Conservation (phyloP, 1,139 yeast species). For the Blastobotrys arbuscula region DNA sequence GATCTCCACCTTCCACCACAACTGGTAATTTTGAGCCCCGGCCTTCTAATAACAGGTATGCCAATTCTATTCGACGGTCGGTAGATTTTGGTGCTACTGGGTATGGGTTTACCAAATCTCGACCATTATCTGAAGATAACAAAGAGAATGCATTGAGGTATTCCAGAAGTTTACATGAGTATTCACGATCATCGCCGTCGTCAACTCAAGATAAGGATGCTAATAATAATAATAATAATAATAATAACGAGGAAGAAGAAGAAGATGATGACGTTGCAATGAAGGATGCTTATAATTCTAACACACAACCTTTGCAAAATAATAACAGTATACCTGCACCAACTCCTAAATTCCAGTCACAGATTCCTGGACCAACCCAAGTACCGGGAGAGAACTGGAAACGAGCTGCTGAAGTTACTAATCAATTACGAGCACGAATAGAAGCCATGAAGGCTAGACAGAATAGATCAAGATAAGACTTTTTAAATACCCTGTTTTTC, state of each 20-base stretch:
- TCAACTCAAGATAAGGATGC: no score
- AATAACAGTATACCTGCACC: background rate
- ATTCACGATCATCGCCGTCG: constrained; percentile 7
- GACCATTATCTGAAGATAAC: constrained; percentile 12
- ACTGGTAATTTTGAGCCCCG: constrained; percentile 16
- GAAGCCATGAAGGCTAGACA: constrained; percentile 73
- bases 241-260: constrained; percentile 7
- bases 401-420: constrained; percentile 85
- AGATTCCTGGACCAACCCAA: constrained; percentile 7
- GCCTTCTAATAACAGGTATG: constrained; percentile 2
- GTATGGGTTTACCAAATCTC: background rate
- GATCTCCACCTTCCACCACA: constrained; percentile 8
- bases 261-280: constrained; percentile 15
- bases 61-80: constrained; percentile 18
- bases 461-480: constrained; percentile 10
- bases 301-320: constrained; percentile 4
- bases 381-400: constrained; percentile 60
- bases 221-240: background rate
- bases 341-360: constrained; percentile 4
- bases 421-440: constrained; percentile 76
- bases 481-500: constrained; percentile 11
- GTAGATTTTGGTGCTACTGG: constrained; percentile 16
- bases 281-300: constrained; percentile 11
- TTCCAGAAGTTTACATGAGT: constrained; percentile 6
- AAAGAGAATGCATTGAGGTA: constrained; percentile 12